Conservation (phyloP, 768 basidiomycete species). For the Lactarius evosmus region DNA sequence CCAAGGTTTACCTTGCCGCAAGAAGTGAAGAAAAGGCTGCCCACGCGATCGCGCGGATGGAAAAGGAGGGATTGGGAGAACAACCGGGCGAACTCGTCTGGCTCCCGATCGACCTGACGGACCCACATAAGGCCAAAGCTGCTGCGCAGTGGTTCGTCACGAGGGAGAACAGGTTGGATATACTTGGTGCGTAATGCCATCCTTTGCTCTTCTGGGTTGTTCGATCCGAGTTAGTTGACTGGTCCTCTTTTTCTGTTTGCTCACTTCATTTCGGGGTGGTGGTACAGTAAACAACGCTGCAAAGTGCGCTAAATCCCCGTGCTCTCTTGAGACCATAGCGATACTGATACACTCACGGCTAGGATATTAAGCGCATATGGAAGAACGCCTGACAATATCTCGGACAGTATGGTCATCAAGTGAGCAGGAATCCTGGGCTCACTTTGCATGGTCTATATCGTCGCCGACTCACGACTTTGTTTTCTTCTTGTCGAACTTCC, state of each 20-base stretch:
- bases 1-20: constrained; percentile 41
- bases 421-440: constrained; percentile 29
- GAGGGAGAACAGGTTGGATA: constrained; percentile 44
- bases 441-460: neutral
- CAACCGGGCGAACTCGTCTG: constrained; percentile 36
- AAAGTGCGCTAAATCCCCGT: constrained; percentile 36
- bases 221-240: neutral
- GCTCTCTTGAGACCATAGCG: neutral
- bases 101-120: constrained; percentile 41
- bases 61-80: constrained; percentile 34
- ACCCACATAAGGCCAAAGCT: constrained; percentile 36
- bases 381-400: constrained; percentile 23
- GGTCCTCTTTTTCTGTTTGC: neutral
- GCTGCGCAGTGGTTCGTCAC: constrained; percentile 39
- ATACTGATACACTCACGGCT: neutral
- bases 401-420: constrained; percentile 44
- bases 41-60: constrained; percentile 37
- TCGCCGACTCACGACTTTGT: neutral
- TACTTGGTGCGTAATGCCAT: constrained; percentile 39
- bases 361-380: constrained; percentile 23
- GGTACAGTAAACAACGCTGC: constrained; percentile 53
- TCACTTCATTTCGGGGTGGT: neutral
- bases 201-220: constrained; percentile 8
- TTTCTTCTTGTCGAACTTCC: constrained; percentile 19
- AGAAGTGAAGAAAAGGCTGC: constrained; percentile 36